phyloP scores from a whole-genome alignment of 2,329 filamentous ascomycete species.

The Cytospora schulzeri region DNA sequence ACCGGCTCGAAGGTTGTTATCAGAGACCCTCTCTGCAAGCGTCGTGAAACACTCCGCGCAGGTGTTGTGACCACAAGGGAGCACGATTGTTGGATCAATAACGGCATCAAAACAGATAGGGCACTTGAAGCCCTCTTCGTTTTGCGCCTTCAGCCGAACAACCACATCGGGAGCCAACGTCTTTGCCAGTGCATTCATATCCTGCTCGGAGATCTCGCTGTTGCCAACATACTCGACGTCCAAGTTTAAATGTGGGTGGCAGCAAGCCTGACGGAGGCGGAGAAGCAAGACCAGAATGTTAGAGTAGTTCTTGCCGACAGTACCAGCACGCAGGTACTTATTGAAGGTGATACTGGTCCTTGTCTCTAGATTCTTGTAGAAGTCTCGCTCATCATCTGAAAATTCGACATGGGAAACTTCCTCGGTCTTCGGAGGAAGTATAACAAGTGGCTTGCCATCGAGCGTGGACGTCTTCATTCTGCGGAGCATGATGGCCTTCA shows the following conservation, averaged over 20 bases:
- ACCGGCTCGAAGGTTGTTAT: conserved; percentile 59
- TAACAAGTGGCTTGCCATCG: conserved; percentile 76
- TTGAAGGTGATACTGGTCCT: conserved; percentile 73
- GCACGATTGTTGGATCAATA: conserved; percentile 73
- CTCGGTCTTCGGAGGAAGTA: conserved; percentile 66
- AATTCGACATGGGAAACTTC: conserved; percentile 66
- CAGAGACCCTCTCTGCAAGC: conserved; percentile 62
- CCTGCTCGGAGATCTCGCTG: conserved; percentile 50
- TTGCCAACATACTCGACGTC: conserved; percentile 45
- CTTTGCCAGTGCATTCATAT: conserved; percentile 50
- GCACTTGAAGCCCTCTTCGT: conserved; percentile 68
- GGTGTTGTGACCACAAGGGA: conserved; percentile 80
- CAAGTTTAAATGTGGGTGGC: conserved; percentile 71
- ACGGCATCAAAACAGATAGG: conserved; percentile 80
- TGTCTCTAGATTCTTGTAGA: conserved; percentile 68
- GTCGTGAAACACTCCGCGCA: conserved; percentile 76
- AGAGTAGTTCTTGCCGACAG: conserved; percentile 73
- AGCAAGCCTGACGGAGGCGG: conserved; percentile 78
- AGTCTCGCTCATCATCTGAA: conserved; percentile 62
- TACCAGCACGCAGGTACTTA: conserved; percentile 70
- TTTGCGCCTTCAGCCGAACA: conserved; percentile 57
- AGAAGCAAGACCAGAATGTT: conserved; percentile 79
- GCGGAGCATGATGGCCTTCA: conserved; percentile 80
- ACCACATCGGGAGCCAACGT: conserved; percentile 63
- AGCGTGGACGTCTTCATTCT: conserved; percentile 79